These are phyloP conservation scores for Ceratocystiopsis minuta DNA, from an alignment of 2,329 filamentous ascomycete species.

Conservation along the genomic window DNA sequence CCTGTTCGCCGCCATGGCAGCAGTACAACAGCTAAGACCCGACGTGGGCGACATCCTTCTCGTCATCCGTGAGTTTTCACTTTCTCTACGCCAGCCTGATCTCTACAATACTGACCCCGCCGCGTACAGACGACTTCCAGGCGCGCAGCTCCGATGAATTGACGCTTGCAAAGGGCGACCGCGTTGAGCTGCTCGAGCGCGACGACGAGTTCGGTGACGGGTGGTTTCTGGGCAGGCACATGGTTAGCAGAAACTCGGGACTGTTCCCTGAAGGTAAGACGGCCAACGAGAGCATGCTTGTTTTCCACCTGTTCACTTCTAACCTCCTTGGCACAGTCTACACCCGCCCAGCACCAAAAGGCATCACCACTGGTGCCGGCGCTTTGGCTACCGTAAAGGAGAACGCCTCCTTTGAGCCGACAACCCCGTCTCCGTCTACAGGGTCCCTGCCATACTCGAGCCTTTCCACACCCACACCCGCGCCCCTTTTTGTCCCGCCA, in stretches of 20 bases:
- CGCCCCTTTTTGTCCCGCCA: too few relatives aligned
- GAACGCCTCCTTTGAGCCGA: background rate
- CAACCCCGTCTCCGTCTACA: too few relatives aligned
- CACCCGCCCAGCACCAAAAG: conserved; percentile 37
- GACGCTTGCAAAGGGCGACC: conserved; percentile 67
- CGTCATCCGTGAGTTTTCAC: conserved; percentile 47
- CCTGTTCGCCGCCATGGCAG: conserved; percentile 13
- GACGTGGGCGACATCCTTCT: conserved; percentile 49
- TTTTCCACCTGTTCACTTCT: background rate
- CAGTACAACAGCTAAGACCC: conserved; percentile 24
- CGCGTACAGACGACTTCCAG: conserved; percentile 67
- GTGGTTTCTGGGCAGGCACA: conserved; percentile 64
- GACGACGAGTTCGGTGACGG: conserved; percentile 82
- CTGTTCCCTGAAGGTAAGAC: conserved; percentile 65
- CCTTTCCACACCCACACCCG: too few relatives aligned
- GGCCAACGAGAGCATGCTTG: conserved; percentile 1
- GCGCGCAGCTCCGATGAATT: conserved; percentile 88
- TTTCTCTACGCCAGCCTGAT: too few relatives aligned
- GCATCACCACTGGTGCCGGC: conserved; percentile 12
- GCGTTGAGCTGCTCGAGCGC: conserved; percentile 65
- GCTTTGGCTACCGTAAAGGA: conserved; percentile 9
- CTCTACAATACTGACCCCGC: background rate
- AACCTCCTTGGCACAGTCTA: conserved; percentile 26
- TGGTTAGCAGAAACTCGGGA: conserved; percentile 55
- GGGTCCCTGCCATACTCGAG: too few relatives aligned